Evolutionary conservation across 768 basidiomycete genomes (phyloP).

Genomic region (Tricholoma flavovirens): DNA sequence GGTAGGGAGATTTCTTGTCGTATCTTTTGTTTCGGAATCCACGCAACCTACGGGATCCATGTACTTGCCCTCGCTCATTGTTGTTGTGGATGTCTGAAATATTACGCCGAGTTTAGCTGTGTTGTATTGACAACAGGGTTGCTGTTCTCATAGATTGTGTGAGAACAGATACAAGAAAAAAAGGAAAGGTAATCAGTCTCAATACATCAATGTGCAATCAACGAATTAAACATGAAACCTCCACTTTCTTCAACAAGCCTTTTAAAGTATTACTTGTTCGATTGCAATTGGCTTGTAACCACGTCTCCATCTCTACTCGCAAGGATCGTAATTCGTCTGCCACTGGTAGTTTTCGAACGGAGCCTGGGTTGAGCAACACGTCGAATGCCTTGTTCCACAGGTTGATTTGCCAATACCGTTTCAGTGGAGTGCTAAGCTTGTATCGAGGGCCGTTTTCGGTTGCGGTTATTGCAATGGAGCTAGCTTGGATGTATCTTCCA

Average conservation of each 20-base stretch:
- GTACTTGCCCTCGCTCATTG: slow-evolving; percentile 18
- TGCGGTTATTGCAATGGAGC: slow-evolving; percentile 38
- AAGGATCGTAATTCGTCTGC: slow-evolving; percentile 58
- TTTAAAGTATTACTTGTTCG: slow-evolving; percentile 77
- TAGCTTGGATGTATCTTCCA: slow-evolving; percentile 88
- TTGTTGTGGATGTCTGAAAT: slow-evolving; percentile 35
- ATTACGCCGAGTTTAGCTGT: slow-evolving; percentile 22
- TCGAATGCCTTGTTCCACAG: slow-evolving; percentile 85
- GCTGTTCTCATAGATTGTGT: not conserved
- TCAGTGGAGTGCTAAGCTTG: slow-evolving; percentile 73
- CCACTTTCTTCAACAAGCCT: slow-evolving; percentile 78
- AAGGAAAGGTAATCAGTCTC: slow-evolving; percentile 1
- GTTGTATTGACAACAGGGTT: not conserved
- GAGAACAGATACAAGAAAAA: not conserved
- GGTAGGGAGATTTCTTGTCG: slow-evolving; percentile 17
- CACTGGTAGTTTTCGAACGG: slow-evolving; percentile 63
- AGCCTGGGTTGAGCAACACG: slow-evolving; percentile 74
- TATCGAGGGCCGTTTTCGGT: slow-evolving; percentile 36
- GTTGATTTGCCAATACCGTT: slow-evolving; percentile 92
- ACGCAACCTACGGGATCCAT: slow-evolving; percentile 14
- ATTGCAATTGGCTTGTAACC: slow-evolving; percentile 84
- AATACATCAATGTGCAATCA: not conserved
- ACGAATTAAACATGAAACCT: slow-evolving; percentile 43
- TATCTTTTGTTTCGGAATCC: slow-evolving; percentile 13
- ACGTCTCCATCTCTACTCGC: slow-evolving; percentile 78